Base-by-base conservation (phyloP, 495 filamentous ascomycete species). In the Aspergillus nanangensis region DNA sequence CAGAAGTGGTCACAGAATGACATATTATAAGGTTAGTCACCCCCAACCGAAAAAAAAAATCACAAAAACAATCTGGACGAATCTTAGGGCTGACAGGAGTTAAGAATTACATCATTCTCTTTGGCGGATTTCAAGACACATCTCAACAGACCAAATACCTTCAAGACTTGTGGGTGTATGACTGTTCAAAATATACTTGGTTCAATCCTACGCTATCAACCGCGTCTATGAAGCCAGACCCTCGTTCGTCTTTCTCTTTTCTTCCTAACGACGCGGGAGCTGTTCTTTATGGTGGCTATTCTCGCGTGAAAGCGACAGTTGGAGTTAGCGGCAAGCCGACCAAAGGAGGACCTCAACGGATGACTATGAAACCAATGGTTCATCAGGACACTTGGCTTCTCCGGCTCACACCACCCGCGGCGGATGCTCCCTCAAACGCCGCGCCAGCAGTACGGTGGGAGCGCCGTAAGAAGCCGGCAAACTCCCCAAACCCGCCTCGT, bases 351-450 rank as follows among this genome's bases (percentile, higher is more conserved):
- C 70, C 73, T 4, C 78, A 82, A 45, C 78, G 79, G 38, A 84
- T 82, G 60, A 73, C 84, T n/a, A 66, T 94, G 42, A 89, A 86
- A 49, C 90, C 92, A 1, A 74, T 90, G 65, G 75, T 97, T 21
- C 90, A 98, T 59, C 86, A 95, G 60, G 93, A 98, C 61, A 90
- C 88, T 38, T 98, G 91, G 82, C 91, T 91, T 63, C 74, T 98
- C 3, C 79, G 88, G 18, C 86, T 98, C 59, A 83, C 79, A 2
- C 84, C 81, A 8, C 87, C 89, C 8, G 62, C 69, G 1, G 38
- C 81, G 1, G 87, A 90, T 38, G 75, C 80, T 0, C 66, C 82
- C 1, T 45, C 77, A 1, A 75, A 72, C 35, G 67, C 86, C 2
- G 71, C 78, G 1, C 86, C 90, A 15, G 78, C 74, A 15, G 77